Evolutionary conservation across 1,139 yeast species (phyloP), one percentile per base, ranked within the genome.

Genomic region (Nakaseomyces kungkrabaensis): DNA sequence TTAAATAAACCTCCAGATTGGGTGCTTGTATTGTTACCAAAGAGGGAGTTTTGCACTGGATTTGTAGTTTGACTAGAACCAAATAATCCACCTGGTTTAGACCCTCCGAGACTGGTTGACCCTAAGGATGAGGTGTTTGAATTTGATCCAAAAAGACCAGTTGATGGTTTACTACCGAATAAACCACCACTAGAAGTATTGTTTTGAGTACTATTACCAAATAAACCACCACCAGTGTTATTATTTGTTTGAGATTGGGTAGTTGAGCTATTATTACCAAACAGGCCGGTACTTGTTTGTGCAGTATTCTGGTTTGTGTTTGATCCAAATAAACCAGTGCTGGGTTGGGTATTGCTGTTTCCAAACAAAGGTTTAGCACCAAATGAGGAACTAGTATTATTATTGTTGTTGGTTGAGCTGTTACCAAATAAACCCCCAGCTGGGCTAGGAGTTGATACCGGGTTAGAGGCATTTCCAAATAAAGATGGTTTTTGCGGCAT

Each of bases 391-490:
- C 31, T 9, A 7, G 31, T 29, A 29, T 29, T 29, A 9, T 29
- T 22, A 33, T 24, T 40, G 31, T 10, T 54, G 47, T 47, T 53
- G 52, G 31, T 25, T 5, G 27, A 25, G 25, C 57, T 52, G 54
- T 52, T 61, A 10, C 70, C 72, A 59, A 68, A 67, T 27, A 69
- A 52, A 7, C 61, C 60, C 11, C 56, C 56, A 10, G 62, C 56
- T 24, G 65, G 63, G 42, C 62, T 60, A 27, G 65, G 66, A 1
- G 64, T 61, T 5, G 64, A 59, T 3, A 56, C 52, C 27, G 56
- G 50, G 22, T 49, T 54, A 41, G 48, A 51, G 24, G 48, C 45
- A 45, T 50, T 56, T 4, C 62, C 62, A 50, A 61, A 62, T 25
- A 60, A 49, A n/a, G 58, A 52, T 9, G 55, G 33, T 38, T 59